These are phyloP conservation scores for Zygoascus tannicola DNA, from an alignment of 805 yeast species.

Conservation along the genomic window DNA sequence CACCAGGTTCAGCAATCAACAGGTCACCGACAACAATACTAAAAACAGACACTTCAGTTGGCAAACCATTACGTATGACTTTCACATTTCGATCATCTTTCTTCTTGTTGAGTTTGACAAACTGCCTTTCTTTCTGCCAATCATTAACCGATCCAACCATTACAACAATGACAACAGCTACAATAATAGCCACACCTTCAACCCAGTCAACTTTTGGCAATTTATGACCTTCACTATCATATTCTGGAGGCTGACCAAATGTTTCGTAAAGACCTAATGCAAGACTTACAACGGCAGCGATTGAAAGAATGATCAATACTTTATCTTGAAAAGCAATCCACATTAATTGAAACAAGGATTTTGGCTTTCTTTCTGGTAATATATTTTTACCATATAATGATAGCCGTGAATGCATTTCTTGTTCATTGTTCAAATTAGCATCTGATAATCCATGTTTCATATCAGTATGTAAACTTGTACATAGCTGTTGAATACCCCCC, in stretches of 20 bases:
- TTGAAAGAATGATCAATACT: conserved; percentile 69
- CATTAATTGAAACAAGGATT: conserved; percentile 58
- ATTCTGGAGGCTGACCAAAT: conserved; percentile 70
- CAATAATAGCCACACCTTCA: conserved; percentile 95
- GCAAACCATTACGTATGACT: conserved; percentile 65
- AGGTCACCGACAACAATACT: conserved; percentile 84
- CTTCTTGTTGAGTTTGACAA: conserved; percentile 76
- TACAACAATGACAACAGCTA: conserved; percentile 85
- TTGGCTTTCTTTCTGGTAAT: conserved; percentile 63
- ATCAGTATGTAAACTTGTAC: conserved; percentile 25
- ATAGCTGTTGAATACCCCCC: conserved; percentile 31
- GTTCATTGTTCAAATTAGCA: conserved; percentile 14
- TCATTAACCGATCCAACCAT: conserved; percentile 93
- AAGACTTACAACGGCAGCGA: conserved; percentile 83
- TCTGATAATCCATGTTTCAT: conserved; percentile 24
- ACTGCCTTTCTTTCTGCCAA: conserved; percentile 91
- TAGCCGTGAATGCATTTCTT: conserved; percentile 28
- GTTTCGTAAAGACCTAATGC: conserved; percentile 89
- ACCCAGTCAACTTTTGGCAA: conserved; percentile 93
- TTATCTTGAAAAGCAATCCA: conserved; percentile 85
- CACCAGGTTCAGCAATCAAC: conserved; percentile 81
- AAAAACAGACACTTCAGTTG: conserved; percentile 57
- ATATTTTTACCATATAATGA: conserved; percentile 57
- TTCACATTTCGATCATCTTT: conserved; percentile 76
- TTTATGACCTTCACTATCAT: conserved; percentile 67